Percentiles rank a stretch among this genome's conserved stretches.
Evolutionary conservation across 768 basidiomycete species (phyloP).

Genomic region (Infundibulicybe gibba): DNA sequence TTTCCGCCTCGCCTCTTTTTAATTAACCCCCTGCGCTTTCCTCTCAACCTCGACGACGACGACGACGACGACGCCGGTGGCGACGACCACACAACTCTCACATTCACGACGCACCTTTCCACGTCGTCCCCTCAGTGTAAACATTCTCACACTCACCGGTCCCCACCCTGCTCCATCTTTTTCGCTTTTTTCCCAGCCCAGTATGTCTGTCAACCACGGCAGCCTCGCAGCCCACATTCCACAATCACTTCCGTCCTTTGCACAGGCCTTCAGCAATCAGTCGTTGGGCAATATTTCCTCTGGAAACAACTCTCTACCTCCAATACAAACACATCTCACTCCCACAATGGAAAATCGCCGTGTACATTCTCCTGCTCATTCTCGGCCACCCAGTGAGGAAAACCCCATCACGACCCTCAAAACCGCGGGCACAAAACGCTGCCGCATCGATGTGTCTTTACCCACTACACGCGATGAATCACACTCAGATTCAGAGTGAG

Average conservation of each 20-base stretch:
- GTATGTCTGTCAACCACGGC: constrained; percentile 40
- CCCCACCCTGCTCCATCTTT: not conserved
- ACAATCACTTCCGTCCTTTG: constrained; percentile 77
- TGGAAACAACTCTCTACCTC: constrained; percentile 58
- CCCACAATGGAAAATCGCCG: constrained; percentile 25
- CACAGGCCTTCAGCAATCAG: constrained; percentile 64
- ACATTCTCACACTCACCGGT: not conserved
- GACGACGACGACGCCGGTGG: constrained; percentile 6
- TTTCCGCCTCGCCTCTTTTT: constrained; percentile 13
- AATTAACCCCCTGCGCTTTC: constrained; percentile 16
- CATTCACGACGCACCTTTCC: not conserved
- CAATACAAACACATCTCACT: constrained; percentile 48
- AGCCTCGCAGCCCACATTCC: constrained; percentile 41
- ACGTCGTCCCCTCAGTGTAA: not conserved
- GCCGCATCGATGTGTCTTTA: constrained; percentile 34
- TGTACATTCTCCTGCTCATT: constrained; percentile 26
- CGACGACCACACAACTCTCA: constrained; percentile 3
- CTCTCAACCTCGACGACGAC: constrained; percentile 5
- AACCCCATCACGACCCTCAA: constrained; percentile 11
- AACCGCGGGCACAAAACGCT: constrained; percentile 38
- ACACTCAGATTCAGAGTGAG: constrained; percentile 42
- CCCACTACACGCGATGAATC: constrained; percentile 29
- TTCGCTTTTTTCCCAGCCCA: constrained; percentile 8
- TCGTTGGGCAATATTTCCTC: constrained; percentile 48
- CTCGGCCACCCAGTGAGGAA: constrained; percentile 28